phyloP scores from a whole-genome alignment of 108 stramenopile species.

The Cyclostephanos invisitatus region DNA sequence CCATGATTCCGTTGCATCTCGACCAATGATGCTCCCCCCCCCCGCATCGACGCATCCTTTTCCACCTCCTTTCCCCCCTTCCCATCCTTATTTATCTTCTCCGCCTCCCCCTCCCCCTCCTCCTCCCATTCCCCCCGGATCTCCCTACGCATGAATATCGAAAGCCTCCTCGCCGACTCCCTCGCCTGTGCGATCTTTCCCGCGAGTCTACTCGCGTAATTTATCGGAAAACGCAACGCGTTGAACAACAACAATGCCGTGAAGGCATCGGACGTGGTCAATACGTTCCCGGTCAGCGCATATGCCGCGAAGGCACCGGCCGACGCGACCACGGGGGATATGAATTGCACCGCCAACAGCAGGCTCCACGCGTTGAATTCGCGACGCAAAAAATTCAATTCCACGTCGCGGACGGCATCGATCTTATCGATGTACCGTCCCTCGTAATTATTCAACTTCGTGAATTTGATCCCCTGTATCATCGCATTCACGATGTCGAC shows the following conservation, averaged over 20 bases:
- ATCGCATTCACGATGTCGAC: constrained; percentile 73
- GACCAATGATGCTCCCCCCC: background rate
- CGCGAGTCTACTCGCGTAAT: constrained; percentile 75
- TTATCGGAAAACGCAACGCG: constrained; percentile 85
- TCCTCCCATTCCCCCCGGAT: constrained; percentile 1
- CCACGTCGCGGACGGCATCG: constrained; percentile 46
- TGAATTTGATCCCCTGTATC: constrained; percentile 72
- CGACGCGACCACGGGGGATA: constrained; percentile 70
- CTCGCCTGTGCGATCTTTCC: constrained; percentile 72
- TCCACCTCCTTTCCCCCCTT: constrained; percentile 3
- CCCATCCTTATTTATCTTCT: too few relatives aligned
- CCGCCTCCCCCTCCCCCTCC: constrained; percentile 17
- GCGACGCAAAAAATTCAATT: constrained; percentile 51
- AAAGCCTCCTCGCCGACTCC: constrained; percentile 57
- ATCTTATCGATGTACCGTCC: constrained; percentile 55
- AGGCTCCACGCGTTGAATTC: constrained; percentile 77
- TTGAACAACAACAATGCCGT: constrained; percentile 73
- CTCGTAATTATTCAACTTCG: constrained; percentile 84
- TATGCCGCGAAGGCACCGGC: constrained; percentile 72
- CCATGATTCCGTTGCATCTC: background rate
- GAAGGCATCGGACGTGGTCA: constrained; percentile 79
- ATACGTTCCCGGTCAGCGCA: constrained; percentile 52
- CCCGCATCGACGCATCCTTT: background rate
- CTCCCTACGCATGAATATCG: constrained; percentile 59
- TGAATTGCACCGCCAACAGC: constrained; percentile 75